Evolutionary conservation across 495 filamentous ascomycete species (phyloP).

Genomic region (Chaetomium fimeti): DNA sequence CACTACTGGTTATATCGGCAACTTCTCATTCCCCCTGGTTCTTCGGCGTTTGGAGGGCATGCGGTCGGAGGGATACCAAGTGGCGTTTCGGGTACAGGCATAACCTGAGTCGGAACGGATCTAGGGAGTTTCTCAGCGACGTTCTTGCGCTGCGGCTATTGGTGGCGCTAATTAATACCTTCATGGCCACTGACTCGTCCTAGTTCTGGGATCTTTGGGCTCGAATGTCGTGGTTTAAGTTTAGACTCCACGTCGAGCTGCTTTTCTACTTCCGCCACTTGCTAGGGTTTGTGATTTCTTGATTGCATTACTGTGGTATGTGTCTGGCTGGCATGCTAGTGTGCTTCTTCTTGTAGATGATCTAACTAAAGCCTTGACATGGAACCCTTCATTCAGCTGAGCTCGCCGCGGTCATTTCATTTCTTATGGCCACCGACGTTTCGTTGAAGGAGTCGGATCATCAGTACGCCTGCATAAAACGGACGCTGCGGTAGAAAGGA

Average conservation of each 20-base stretch:
- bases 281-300: neutral
- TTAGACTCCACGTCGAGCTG: neutral
- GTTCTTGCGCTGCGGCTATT: neutral
- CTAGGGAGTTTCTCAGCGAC: neutral
- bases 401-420: too few relatives aligned
- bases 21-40: neutral
- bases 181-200: neutral
- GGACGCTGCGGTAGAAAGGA: neutral
- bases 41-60: neutral
- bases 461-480: neutral
- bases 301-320: neutral
- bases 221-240: neutral
- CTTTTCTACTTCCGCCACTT: neutral
- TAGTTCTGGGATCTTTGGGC: neutral
- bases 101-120: neutral
- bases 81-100: slow-evolving; percentile 5
- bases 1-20: neutral
- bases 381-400: neutral
- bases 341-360: neutral
- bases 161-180: neutral
- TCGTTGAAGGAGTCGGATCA: neutral
- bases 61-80: neutral
- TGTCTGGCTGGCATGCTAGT: neutral
- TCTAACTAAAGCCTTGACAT: neutral
- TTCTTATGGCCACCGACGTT: too few relatives aligned